A percentile compares a stretch with the other conserved stretches of the same genome.
Evolutionary conservation across 768 basidiomycete species (phyloP).

Genomic region (Xerocomellus intermedius): DNA sequence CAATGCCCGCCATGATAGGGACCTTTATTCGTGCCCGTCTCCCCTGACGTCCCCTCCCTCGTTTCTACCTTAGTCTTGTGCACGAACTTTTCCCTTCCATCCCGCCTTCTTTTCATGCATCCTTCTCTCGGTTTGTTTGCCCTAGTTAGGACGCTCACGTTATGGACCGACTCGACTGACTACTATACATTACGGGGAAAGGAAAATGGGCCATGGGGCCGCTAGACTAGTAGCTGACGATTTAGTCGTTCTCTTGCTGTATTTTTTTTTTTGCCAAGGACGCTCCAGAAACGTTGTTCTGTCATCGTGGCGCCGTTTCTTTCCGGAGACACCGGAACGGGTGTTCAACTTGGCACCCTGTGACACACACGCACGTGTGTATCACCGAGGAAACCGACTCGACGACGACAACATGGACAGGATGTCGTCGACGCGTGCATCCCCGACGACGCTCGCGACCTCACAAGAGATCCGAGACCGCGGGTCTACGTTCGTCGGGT

Average conservation of each 20-base stretch:
- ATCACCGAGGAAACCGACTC: too few species aligned
- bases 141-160: not conserved
- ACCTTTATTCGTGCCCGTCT: not conserved
- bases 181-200: too few species aligned
- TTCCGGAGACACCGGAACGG: too few species aligned
- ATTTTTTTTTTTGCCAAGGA: too few species aligned
- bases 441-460: slow-evolving; percentile 29
- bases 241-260: too few species aligned
- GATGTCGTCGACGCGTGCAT: not conserved
- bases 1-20: slow-evolving; percentile 21
- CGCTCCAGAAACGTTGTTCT: too few species aligned
- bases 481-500: slow-evolving; percentile 68
- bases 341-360: too few species aligned
- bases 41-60: slow-evolving; percentile 5
- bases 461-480: slow-evolving; percentile 79
- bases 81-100: not conserved
- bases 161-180: not conserved
- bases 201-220: too few species aligned
- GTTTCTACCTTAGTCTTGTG: slow-evolving; percentile 9
- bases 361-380: too few species aligned
- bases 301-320: too few species aligned
- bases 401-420: not conserved
- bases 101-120: too few species aligned
- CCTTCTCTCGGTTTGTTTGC: not conserved
- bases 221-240: too few species aligned